Evolutionary conservation across 2,329 filamentous ascomycete genomes (phyloP), one percentile per base, ranked within the genome.

Genomic region (Apiospora rasikravindrae): DNA sequence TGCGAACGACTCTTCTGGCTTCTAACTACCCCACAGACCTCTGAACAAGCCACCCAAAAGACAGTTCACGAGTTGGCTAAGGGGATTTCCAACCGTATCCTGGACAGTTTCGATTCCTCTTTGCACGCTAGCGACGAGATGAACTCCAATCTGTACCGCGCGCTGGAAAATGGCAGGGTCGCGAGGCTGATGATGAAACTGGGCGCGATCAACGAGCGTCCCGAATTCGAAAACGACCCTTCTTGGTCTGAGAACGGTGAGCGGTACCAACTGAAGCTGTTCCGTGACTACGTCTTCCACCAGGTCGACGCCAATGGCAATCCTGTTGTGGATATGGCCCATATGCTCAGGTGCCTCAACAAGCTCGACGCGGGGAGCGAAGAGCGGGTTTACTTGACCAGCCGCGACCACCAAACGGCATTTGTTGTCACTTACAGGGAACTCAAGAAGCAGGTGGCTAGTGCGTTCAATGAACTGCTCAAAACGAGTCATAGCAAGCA

Each of bases 201-300:
- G 57, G 94, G 94, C 73, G 89, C 93, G 72, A 91, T 99, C 80
- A 96, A 96, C 78, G 96, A 99, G 82, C 91, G 96, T 14, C 94
- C 93, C 1, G 96, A 98, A 79, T 92, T 93, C 74, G 93, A 94
- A 70, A 90, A 91, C 53, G 93, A 95, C 73, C 85, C 88, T 0
- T 87, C 89, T 68, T 99, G 96, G 96, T 94, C 94, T 5, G 96
- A 98, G 81, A 96, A 93, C 67, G 96, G 96, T 37, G 94, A 98
- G 78, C 90, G 95, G 40, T 98, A 98, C 81, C 93, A 94, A 80
- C 87, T 99, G 75, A 98, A 98, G 83, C 88, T 99, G 11, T 98
- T 98, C 86, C 90, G 96, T 69, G 96, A 99, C 83, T 98, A 97
- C 78, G 94, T 98, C 53, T 99, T 98, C 83, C 96, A 99, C 81